Conservation (phyloP, 345 rosid species). For the Linum trigynum region DNA sequence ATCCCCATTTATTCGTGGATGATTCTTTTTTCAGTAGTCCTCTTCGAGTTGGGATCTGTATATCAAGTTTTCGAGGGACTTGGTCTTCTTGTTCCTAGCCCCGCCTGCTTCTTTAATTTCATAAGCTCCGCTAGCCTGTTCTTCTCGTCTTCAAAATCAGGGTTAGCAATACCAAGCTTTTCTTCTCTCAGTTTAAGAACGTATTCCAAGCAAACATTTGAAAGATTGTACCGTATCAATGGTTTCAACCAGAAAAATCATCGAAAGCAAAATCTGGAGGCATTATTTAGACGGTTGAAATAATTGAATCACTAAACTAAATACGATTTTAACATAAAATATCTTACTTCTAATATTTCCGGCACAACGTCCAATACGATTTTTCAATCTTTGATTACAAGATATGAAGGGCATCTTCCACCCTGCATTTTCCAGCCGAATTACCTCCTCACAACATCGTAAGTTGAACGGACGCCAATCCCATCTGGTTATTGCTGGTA, state of each 20-base stretch:
- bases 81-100: conserved; percentile 74
- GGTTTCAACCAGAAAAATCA: no score
- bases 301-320: no score
- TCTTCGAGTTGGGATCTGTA: conserved; percentile 74
- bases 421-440: conserved; percentile 38
- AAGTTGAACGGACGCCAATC: conserved; percentile 97
- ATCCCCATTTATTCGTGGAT: conserved; percentile 83
- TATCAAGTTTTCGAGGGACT: conserved; percentile 85
- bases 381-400: no score
- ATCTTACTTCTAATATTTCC: no score
- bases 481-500: conserved; percentile 99
- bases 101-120: conserved; percentile 97
- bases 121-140: conserved; percentile 81
- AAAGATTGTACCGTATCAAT: no score
- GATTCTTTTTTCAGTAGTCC: conserved; percentile 49
- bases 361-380: no score
- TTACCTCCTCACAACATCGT: conserved; percentile 99
- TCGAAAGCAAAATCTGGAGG: no score
- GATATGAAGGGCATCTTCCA: conserved; percentile 92
- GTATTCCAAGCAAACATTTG: conserved; percentile 72
- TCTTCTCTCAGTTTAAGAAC: conserved; percentile 91
- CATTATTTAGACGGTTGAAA: no score
- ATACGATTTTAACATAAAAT: no score
- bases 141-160: conserved; percentile 96
- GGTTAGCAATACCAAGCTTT: conserved; percentile 94